These are phyloP conservation scores for Withania somnifera DNA, from an alignment of 305 asterid genomes.

Conservation along the genomic window DNA sequence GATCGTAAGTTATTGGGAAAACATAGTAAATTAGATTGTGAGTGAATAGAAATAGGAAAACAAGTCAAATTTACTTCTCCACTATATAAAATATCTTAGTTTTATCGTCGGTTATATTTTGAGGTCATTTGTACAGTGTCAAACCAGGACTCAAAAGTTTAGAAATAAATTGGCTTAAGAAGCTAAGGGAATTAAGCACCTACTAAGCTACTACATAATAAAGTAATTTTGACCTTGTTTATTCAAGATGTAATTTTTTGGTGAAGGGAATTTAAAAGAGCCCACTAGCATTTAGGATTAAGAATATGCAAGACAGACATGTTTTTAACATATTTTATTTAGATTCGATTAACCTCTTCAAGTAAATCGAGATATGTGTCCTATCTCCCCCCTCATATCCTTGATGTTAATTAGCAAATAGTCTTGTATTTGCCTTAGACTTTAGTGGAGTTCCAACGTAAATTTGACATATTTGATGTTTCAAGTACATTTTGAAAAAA, in stretches of 20 bases:
- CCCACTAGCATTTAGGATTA: background rate
- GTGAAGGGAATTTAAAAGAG: background rate
- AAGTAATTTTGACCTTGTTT: background rate
- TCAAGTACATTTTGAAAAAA: background rate
- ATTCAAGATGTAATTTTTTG: background rate
- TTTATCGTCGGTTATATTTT: background rate
- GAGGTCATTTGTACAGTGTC: background rate
- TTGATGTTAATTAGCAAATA: background rate
- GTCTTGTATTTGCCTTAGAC: background rate
- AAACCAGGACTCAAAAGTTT: fast-evolving
- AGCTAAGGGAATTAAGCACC: background rate
- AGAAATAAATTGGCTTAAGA: background rate
- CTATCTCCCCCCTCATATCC: background rate
- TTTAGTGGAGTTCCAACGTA: background rate
- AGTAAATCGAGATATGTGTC: background rate
- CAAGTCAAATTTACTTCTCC: background rate
- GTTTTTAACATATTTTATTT: background rate
- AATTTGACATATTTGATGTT: background rate
- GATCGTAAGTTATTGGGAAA: background rate
- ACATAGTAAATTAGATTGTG: background rate
- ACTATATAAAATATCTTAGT: background rate
- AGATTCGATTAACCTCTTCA: background rate
- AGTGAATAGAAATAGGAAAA: background rate
- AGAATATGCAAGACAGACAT: fast-evolving
- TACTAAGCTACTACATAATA: background rate